Evolutionary conservation across 768 basidiomycete genomes (phyloP), one percentile per base, ranked within the genome.

Genomic region (Pholiota molesta): DNA sequence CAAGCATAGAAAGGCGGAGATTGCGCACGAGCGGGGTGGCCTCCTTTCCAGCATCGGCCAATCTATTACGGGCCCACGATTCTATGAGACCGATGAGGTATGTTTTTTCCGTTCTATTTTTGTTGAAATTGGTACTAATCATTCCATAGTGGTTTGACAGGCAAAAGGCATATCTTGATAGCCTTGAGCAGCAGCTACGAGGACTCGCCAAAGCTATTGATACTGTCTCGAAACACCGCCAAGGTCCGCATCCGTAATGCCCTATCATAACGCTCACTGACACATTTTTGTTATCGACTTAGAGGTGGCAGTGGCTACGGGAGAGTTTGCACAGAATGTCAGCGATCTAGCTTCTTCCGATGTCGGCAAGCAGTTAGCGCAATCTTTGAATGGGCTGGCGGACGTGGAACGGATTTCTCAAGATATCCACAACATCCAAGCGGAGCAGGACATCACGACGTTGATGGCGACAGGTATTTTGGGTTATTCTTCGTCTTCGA

Each of bases 71-170:
- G 94, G 94, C 0, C 86, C 92, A 13, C 84, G 91, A 59, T 97
- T 95, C 72, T 82, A 91, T 70, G 94, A 97, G 74, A 93, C 87
- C 5, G 94, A 97, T 66, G 94, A 95, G 75, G 92, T 90, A 66
- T 54, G 79, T 45, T 39, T 16, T n/a, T 16, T 31, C 37, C 29
- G 3, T 29, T 5, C 42, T 37, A 23, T 9, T 13, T 37, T 26
- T 57, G 17, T 57, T 23, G 35, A 14, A 40, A 16, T 2, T 14
- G n/a, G 49, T 55, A 52, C 59, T 19, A 57, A 62, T 51, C 40
- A 52, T 59, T 19, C 8, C 31, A n/a, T 47, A 96, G 87, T 99
- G 95, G 95, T 99, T 97, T 68, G 95, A 97, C 68, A 84, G 86
- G 64, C 90, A 95, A 72, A 93, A 90, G 61, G 75, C 79, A 0